phyloP scores from a whole-genome alignment of 1,139 yeast genomes.

The Yamadazyma epiphylla region DNA sequence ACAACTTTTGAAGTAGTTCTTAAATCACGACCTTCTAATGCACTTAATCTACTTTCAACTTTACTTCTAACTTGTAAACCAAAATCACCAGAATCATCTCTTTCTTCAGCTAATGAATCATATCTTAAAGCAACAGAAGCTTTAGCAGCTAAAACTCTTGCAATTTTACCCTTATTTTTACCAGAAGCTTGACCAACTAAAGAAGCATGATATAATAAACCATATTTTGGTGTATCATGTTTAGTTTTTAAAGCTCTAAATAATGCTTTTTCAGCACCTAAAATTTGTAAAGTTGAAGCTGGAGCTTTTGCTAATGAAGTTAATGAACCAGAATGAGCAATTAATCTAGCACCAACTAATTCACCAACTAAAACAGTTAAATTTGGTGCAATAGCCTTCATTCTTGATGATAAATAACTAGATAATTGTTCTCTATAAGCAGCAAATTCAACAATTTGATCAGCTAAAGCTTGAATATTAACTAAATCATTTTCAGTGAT shows the following conservation, averaged over 20 bases:
- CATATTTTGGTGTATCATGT: slow-evolving; percentile 98
- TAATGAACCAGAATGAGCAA: slow-evolving; percentile 97
- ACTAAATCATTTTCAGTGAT: slow-evolving; percentile 90
- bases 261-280: slow-evolving; percentile 98
- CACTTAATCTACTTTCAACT: slow-evolving; percentile 92
- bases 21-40: slow-evolving; percentile 90
- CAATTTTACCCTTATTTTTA: slow-evolving; percentile 98
- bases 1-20: slow-evolving; percentile 76
- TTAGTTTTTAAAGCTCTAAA: slow-evolving; percentile 98
- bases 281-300: slow-evolving; percentile 96
- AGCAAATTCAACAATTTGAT: slow-evolving; percentile 88
- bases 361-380: slow-evolving; percentile 96
- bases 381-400: slow-evolving; percentile 98
- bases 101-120: slow-evolving; percentile 95
- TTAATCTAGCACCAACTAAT: slow-evolving; percentile 96
- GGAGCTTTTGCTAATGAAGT: slow-evolving; percentile 97
- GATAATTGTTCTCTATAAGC: slow-evolving; percentile 88
- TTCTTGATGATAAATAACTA: slow-evolving; percentile 86
- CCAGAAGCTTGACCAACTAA: slow-evolving; percentile 95
- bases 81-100: slow-evolving; percentile 91
- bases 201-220: slow-evolving; percentile 94
- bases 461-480: slow-evolving; percentile 87
- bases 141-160: slow-evolving; percentile 97
- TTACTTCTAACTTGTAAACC: slow-evolving; percentile 90
- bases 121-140: slow-evolving; percentile 95